Evolutionary conservation across 495 filamentous ascomycete species (phyloP).

Genomic region (Penicillium roqueforti): DNA sequence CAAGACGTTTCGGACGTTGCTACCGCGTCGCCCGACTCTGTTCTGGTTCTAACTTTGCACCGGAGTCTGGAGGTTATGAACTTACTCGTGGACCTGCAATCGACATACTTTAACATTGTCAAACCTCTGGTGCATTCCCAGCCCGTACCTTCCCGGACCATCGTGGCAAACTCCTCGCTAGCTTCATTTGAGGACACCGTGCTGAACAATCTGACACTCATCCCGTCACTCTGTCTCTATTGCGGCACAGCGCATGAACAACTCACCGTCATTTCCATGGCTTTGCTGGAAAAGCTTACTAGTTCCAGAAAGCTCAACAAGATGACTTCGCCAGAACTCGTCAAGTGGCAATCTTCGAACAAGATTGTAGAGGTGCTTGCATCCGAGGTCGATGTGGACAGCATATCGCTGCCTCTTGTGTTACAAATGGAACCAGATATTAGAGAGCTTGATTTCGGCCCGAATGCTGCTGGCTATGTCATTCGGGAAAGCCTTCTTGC

Average conservation of each 20-base stretch:
- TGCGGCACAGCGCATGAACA: constrained; percentile 73
- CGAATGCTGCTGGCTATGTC: constrained; percentile 60
- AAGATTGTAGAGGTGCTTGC: constrained; percentile 77
- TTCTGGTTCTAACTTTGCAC: constrained; percentile 67
- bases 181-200: constrained; percentile 89
- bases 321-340: constrained; percentile 41
- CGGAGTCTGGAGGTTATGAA: constrained; percentile 76
- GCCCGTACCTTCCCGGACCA: constrained; percentile 36
- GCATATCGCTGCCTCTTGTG: constrained; percentile 62
- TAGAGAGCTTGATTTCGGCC: constrained; percentile 60
- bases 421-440: constrained; percentile 57
- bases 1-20: constrained; percentile 65
- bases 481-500: constrained; percentile 76
- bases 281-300: constrained; percentile 77
- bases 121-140: constrained; percentile 66
- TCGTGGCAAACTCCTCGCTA: constrained; percentile 67
- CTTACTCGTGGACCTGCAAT: constrained; percentile 75
- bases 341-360: constrained; percentile 58
- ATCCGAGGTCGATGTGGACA: constrained; percentile 62
- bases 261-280: constrained; percentile 71
- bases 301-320: constrained; percentile 70
- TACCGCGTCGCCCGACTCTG: constrained; percentile 63
- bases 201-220: constrained; percentile 67
- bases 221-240: constrained; percentile 77
- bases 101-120: constrained; percentile 85